Conservation (phyloP, 202 grass and related monocot species). For the Elaeis oleifera region DNA sequence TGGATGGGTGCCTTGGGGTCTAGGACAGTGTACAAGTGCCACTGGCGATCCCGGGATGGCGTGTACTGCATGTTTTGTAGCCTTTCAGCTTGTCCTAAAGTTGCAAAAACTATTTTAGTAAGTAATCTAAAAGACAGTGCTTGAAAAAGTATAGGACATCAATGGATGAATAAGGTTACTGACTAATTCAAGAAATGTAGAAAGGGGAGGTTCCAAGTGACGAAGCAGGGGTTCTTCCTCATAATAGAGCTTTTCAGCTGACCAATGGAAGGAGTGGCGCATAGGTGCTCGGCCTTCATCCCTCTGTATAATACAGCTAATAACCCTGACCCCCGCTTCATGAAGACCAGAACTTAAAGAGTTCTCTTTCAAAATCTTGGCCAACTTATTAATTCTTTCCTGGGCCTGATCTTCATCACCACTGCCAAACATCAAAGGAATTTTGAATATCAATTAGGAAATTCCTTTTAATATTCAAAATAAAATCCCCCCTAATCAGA, state of each 20-base stretch:
- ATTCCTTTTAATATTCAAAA: slow-evolving; percentile 5
- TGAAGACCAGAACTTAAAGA: slow-evolving; percentile 63
- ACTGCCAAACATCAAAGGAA: slow-evolving; percentile 38
- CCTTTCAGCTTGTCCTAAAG: slow-evolving; percentile 69
- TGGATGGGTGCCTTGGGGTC: slow-evolving; percentile 55
- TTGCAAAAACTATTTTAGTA: slow-evolving; percentile 20
- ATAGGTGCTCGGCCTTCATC: slow-evolving; percentile 93
- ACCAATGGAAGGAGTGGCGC: slow-evolving; percentile 97
- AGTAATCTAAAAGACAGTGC: not conserved
- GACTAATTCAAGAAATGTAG: slow-evolving; percentile 94
- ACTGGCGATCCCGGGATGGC: slow-evolving; percentile 88
- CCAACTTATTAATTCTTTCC: slow-evolving; percentile 90
- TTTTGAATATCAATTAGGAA: slow-evolving; percentile 20
- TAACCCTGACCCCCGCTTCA: slow-evolving; percentile 55
- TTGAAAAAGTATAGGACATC: not conserved
- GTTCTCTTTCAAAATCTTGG: slow-evolving; percentile 89
- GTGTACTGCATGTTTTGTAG: slow-evolving; percentile 81
- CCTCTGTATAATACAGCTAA: slow-evolving; percentile 98
- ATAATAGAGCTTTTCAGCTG: slow-evolving; percentile 70
- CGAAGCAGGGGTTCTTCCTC: slow-evolving; percentile 91
- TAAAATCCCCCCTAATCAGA: slow-evolving; percentile 18
- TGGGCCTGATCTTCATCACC: slow-evolving; percentile 98
- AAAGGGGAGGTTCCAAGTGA: slow-evolving; percentile 91
- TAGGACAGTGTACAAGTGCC: slow-evolving; percentile 88
- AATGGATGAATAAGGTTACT: slow-evolving; percentile 24